Evolutionary conservation across 106 monocot genomes (phyloP).

Genomic region (Allium sativum): DNA sequence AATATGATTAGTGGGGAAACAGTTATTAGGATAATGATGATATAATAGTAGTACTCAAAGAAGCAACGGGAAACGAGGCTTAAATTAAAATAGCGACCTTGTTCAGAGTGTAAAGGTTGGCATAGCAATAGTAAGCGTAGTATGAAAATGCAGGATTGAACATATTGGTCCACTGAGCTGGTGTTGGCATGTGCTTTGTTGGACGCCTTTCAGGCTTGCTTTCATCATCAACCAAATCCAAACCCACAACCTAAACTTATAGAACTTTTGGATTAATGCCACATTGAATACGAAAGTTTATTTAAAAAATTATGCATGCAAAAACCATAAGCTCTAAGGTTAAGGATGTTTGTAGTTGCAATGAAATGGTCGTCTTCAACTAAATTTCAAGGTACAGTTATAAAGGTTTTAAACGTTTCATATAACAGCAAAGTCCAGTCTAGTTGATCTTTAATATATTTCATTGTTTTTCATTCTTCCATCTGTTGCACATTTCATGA

Average conservation of each 20-base stretch:
- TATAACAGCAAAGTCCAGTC: not conserved
- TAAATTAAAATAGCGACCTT: slow-evolving; percentile 43
- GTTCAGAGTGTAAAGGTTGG: slow-evolving; percentile 87
- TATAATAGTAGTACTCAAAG: not conserved
- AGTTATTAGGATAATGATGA: not conserved
- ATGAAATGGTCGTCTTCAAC: too few species aligned
- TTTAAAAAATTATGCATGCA: not conserved
- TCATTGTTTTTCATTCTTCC: too few species aligned
- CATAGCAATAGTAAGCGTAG: slow-evolving; percentile 93
- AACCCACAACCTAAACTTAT: slow-evolving; percentile 75
- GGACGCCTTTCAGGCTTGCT: slow-evolving; percentile 98
- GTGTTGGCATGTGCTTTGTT: slow-evolving; percentile 98
- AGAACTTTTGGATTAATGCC: not conserved
- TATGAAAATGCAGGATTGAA: slow-evolving; percentile 99
- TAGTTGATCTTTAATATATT: too few species aligned
- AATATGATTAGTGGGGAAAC: not conserved
- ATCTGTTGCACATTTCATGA: too few species aligned
- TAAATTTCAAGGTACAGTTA: not conserved
- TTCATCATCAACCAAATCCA: slow-evolving; percentile 99
- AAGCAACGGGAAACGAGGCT: not conserved
- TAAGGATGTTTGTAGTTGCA: not conserved
- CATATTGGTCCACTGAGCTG: slow-evolving; percentile 85
- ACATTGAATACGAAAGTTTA: not conserved
- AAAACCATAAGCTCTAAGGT: not conserved
- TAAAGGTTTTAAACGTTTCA: not conserved